phyloP scores from a whole-genome alignment of 176 grass and related monocot species.

The Melocanna baccifera region DNA sequence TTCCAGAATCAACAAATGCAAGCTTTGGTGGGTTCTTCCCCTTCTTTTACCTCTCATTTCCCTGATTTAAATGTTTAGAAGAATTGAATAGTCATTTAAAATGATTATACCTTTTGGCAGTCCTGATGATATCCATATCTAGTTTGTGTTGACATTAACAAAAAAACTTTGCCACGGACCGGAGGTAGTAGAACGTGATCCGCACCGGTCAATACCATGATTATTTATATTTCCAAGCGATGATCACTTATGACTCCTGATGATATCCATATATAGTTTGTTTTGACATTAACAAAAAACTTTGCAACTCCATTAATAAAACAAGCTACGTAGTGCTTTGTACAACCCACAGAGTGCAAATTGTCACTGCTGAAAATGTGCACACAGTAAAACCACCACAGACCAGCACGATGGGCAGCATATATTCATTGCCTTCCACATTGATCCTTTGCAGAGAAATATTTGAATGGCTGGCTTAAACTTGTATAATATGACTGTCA shows the following conservation, averaged over 20 bases:
- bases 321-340: neutral
- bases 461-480: neutral
- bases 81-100: conserved; percentile 3
- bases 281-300: neutral
- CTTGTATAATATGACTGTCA: neutral
- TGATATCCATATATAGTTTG: neutral
- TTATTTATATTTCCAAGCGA: too few species aligned
- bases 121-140: neutral
- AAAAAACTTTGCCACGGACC: neutral
- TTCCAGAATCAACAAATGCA: conserved; percentile 73
- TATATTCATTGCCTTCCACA: conserved; percentile 2
- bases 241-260: too few species aligned
- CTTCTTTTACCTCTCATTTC: conserved; percentile 13
- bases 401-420: neutral
- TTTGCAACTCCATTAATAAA: neutral
- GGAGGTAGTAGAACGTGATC: too few species aligned
- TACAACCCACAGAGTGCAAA: conserved; percentile 5
- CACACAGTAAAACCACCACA: conserved; percentile 6
- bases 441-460: conserved; percentile 12
- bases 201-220: too few species aligned
- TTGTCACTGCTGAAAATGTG: conserved; percentile 7
- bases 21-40: conserved; percentile 55
- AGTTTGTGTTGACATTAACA: neutral
- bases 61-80: conserved; percentile 37
- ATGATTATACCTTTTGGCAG: neutral